Base-by-base conservation (phyloP, 345 rosid genomes). In the Garcia nutans region DNA sequence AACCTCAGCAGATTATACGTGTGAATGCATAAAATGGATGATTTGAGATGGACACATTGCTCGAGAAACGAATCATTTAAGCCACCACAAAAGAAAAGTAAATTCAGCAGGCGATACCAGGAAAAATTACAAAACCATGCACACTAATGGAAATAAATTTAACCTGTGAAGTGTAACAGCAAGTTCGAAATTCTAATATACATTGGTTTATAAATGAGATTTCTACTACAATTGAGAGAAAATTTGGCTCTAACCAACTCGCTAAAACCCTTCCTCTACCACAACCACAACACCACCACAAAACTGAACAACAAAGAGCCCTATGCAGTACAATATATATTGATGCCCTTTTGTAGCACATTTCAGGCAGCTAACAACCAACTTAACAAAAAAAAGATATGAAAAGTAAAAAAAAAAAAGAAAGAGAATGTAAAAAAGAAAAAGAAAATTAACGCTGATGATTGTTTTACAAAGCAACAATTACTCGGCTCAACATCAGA, bases 381-480 rank as follows among this genome's bases (percentile, higher is more conserved):
- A 4, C 47, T 47, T 57, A 65, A 52, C 17, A 33, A 59, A 52
- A 3, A 52, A 22, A 26, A 17, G 33, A 44, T n/a, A 13, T 44
- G 31, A 67, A 15, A 10, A 26, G 17, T 1, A 55, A 19, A 22
- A 26, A 15, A 17, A 24, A 26, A 23, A 47, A 61, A 24, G 8
- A 44, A 59, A 66, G 13, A 10, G n/a, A 31, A 26, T 33, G 41
- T 20, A 47, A 45, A 54, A 61, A 59, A 65, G 28, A 45, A 54
- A 61, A 59, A 65, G 28, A 71, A 78, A 71, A 75, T 74, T 26
- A 72, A 77, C 47, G 76, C 75, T 77, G 54, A 63, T 31, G 72
- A 74, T 69, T 73, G 77, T 83, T 79, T 76, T 77, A 78, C 79
- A 85, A 74, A 22, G 82, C 84, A 71, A 75, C 71, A 81, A 73